Base-by-base conservation (phyloP, 1,284 basidiomycete species). In the Trichosporon sp. region DNA sequence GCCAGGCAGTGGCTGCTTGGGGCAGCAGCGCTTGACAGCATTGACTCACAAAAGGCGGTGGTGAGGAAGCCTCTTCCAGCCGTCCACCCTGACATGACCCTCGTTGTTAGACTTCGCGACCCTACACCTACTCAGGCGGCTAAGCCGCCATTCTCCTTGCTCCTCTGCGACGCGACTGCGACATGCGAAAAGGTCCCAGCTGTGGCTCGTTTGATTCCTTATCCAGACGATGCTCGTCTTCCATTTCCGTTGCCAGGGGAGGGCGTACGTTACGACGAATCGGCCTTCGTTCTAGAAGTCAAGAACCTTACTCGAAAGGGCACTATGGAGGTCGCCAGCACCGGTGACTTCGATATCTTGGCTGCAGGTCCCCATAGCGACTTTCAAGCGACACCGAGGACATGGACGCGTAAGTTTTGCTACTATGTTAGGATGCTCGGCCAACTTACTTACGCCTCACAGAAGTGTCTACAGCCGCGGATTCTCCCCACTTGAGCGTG, bases 191-290 rank as follows among this genome's bases (percentile, higher is more conserved):
- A 9, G 1, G 10, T 67, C 13, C n/a, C 52, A 14, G 23, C 13
- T 7, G 16, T 29, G 3, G 29, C 29, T 4, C 46, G 36, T 11
- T 19, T 40, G 21, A 31, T 73, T 6, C 73, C 74, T 0, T 61
- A 34, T 16, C 67, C 70, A 2, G 11, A 11, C 7, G 54, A 70
- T n/a, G 36, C 56, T 3, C 21, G 14, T 1, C 63, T 61, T 1
- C 73, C 72, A 2, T 79, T 79, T 60, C 78, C 78, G 2, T 29
- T 73, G 19, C 69, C 70, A 1, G 78, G 78, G 2, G 75, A 79
- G 61, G 78, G 78, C 1, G 65, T 72, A 19, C 60, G 67, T 16
- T 32, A 69, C 0, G 61, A 64, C 2, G 76, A 79, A 19, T 62
- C 69, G 33, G 62, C 67, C 0, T 65, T 73, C 8, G 67, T 65